Conservation (phyloP, 257 asterid genomes). For the Solanum pinnatisectum region DNA sequence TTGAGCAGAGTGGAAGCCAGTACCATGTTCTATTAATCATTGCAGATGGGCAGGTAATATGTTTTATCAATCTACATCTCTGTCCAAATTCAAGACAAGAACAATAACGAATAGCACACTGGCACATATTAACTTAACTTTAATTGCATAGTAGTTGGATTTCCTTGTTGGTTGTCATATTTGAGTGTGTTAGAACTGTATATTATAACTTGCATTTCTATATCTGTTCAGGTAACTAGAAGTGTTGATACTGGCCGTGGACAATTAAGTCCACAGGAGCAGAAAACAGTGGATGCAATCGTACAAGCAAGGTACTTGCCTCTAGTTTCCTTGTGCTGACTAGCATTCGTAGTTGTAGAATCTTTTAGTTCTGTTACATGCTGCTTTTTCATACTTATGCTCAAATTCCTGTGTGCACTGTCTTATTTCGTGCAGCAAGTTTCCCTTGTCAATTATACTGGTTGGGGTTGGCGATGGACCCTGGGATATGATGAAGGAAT, state of each 20-base stretch:
- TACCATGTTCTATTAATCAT: slow-evolving; percentile 83
- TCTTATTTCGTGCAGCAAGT: slow-evolving; percentile 49
- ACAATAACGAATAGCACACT: not conserved
- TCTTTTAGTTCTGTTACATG: not conserved
- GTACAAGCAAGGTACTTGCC: slow-evolving; percentile 69
- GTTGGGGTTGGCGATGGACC: slow-evolving; percentile 99
- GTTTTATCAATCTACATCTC: not conserved
- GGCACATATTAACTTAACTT: not conserved
- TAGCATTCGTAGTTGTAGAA: not conserved
- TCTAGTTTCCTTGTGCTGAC: not conserved
- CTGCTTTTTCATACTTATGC: not conserved
- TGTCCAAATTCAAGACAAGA: not conserved
- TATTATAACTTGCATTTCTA: not conserved
- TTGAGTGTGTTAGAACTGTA: not conserved
- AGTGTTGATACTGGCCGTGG: slow-evolving; percentile 81
- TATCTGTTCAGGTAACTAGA: slow-evolving; percentile 67
- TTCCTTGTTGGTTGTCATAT: not conserved
- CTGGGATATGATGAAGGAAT: slow-evolving; percentile 97
- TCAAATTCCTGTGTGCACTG: not conserved
- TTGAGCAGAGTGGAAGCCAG: slow-evolving; percentile 85
- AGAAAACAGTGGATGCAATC: slow-evolving; percentile 84
- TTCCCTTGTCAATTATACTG: slow-evolving; percentile 78
- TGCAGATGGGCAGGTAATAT: slow-evolving; percentile 92
- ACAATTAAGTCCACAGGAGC: slow-evolving; percentile 87
- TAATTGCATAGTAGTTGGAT: not conserved